A percentile compares a stretch with the other conserved stretches of the same genome.
These are phyloP conservation scores for Cladophialophora psammophila DNA, from an alignment of 2,329 filamentous ascomycete genomes.

Conservation along the genomic window DNA sequence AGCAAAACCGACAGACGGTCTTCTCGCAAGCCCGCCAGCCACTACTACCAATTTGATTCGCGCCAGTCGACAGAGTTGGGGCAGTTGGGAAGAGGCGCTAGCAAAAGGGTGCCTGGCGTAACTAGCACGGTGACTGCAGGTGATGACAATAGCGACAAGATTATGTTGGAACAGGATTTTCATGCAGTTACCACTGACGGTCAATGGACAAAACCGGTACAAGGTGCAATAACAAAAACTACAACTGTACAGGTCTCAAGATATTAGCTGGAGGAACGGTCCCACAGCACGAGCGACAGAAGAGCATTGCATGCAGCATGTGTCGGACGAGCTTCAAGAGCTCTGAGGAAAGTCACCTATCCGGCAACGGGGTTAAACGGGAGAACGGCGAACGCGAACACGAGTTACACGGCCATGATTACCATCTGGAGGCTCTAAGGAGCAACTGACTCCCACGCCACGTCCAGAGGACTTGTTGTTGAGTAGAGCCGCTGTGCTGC, in stretches of 20 bases:
- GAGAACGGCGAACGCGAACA: neutral
- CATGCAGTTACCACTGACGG: constrained; percentile 8
- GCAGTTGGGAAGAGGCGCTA: constrained; percentile 21
- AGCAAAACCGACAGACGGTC: constrained; percentile 21
- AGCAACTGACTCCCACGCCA: neutral
- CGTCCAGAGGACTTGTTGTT: neutral
- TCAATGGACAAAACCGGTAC: constrained; percentile 10
- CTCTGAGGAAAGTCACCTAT: neutral
- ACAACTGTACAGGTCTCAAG: constrained; percentile 32
- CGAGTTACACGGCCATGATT: constrained; percentile 1
- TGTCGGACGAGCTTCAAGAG: neutral
- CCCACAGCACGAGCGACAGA: neutral
- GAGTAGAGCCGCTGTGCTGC: neutral
- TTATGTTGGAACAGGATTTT: constrained; percentile 32
- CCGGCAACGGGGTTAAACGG: neutral
- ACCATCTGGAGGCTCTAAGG: neutral
- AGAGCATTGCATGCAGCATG: neutral
- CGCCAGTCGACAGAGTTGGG: constrained; percentile 31
- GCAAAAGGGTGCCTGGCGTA: constrained; percentile 19
- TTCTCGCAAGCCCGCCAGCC: constrained; percentile 21
- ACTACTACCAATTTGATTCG: constrained; percentile 32
- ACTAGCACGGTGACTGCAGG: constrained; percentile 32
- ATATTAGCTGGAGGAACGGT: constrained; percentile 13
- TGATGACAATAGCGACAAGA: constrained; percentile 35
- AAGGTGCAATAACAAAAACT: constrained; percentile 33